Evolutionary conservation across 345 rosid species (phyloP).

Genomic region (Brassica carinata): DNA sequence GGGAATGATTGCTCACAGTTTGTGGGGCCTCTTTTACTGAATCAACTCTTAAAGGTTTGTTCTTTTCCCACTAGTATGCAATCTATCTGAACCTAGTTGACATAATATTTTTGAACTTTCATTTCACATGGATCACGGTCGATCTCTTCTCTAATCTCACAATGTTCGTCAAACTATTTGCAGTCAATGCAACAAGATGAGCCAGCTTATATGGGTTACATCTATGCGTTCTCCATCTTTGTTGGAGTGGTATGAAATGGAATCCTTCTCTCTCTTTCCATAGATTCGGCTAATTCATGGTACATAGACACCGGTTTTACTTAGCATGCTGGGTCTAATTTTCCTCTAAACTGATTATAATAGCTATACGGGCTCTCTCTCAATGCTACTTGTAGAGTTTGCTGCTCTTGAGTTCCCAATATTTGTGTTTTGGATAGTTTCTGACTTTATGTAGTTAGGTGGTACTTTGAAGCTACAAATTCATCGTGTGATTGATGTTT

Average conservation of each 20-base stretch:
- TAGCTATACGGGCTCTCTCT: no score
- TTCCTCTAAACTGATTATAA: no score
- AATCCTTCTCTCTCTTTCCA: neutral
- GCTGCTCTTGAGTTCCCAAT: neutral
- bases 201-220: constrained; percentile 89
- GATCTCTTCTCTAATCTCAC: constrained; percentile 3
- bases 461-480: no score
- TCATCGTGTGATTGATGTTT: constrained; percentile 13
- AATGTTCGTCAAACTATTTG: constrained; percentile 39
- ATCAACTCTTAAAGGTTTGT: constrained; percentile 82
- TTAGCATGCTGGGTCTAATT: no score
- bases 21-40: constrained; percentile 88
- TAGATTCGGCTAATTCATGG: neutral
- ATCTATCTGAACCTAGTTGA: constrained; percentile 2
- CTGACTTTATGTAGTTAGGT: neutral
- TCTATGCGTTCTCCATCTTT: constrained; percentile 48
- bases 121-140: constrained; percentile 23
- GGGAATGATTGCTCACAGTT: constrained; percentile 89
- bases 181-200: constrained; percentile 98
- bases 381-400: no score
- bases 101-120: neutral
- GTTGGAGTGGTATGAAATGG: constrained; percentile 43
- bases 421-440: neutral
- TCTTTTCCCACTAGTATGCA: constrained; percentile 9
- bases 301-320: neutral